Evolutionary conservation across 495 filamentous ascomycete species (phyloP).

Genomic region (Hypoxylon fragiforme): DNA sequence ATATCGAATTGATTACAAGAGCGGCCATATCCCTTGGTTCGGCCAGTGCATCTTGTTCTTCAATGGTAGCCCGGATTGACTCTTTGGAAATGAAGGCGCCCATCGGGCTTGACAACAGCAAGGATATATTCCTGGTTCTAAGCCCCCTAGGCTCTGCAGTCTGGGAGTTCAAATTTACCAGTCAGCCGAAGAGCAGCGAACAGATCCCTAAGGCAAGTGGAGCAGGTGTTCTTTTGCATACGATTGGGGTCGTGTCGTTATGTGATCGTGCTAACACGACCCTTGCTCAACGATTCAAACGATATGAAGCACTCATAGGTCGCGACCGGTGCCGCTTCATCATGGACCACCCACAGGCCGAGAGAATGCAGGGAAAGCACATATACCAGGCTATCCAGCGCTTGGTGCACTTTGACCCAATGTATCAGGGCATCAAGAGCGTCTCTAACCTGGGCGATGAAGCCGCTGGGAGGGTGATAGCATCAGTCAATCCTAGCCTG

Average conservation of each 20-base stretch:
- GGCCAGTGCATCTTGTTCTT: not conserved
- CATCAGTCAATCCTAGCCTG: constrained; percentile 1
- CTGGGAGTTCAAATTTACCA: too few species aligned
- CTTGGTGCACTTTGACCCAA: constrained; percentile 34
- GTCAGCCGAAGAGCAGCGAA: not conserved
- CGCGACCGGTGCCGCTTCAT: not conserved
- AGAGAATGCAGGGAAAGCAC: constrained; percentile 19
- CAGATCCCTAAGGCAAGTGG: too few species aligned
- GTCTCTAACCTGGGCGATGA: constrained; percentile 30
- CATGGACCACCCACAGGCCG: constrained; percentile 12
- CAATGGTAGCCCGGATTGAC: constrained; percentile 4
- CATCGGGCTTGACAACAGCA: constrained; percentile 15
- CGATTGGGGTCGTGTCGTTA: constrained; percentile 14
- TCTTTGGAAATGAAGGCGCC: constrained; percentile 27
- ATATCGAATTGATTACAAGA: constrained; percentile 44
- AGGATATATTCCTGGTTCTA: constrained; percentile 14
- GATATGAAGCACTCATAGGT: constrained; percentile 6
- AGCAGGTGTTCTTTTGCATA: too few species aligned
- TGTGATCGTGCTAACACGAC: constrained; percentile 1
- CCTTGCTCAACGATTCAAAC: constrained; percentile 1
- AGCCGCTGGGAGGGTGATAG: constrained; percentile 30
- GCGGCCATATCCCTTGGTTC: constrained; percentile 23
- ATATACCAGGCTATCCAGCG: constrained; percentile 35
- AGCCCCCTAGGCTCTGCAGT: too few species aligned
- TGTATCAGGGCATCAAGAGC: constrained; percentile 31